Evolutionary conservation across 208 protist species (phyloP).

Genomic region (Porcisia deanei): DNA sequence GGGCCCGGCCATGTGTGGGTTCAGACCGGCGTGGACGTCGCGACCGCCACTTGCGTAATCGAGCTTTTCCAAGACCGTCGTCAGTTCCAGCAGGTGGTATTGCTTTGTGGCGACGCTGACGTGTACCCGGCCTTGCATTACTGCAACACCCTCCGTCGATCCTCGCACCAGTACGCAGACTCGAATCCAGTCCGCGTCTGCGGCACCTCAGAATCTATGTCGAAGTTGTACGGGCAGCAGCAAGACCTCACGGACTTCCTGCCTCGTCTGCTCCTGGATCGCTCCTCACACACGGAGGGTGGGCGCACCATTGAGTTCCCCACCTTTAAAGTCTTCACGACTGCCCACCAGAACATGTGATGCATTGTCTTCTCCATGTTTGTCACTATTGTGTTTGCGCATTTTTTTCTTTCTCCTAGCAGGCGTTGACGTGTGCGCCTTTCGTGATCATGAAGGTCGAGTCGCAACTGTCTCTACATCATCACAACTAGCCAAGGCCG

Average conservation of each 20-base stretch:
- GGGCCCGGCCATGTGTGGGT: constrained; percentile 83
- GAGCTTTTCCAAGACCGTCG: constrained; percentile 65
- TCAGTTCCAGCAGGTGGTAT: constrained; percentile 79
- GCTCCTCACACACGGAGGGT: constrained; percentile 58
- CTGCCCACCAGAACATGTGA: not conserved
- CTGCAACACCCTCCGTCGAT: constrained; percentile 72
- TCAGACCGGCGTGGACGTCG: constrained; percentile 85
- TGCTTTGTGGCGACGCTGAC: constrained; percentile 84
- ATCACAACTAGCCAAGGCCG: not conserved
- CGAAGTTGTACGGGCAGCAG: constrained; percentile 75
- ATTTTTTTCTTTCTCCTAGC: not conserved
- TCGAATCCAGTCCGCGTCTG: constrained; percentile 76
- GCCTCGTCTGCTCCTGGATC: constrained; percentile 76
- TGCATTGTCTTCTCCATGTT: not conserved
- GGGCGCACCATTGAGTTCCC: constrained; percentile 57
- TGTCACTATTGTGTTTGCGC: constrained; percentile 6
- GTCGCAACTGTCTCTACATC: not conserved
- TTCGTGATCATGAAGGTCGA: not conserved
- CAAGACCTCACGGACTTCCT: constrained; percentile 87
- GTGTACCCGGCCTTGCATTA: constrained; percentile 78
- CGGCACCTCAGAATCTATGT: constrained; percentile 70
- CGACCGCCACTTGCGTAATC: constrained; percentile 75
- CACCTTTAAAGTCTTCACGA: constrained; percentile 41
- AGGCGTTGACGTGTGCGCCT: not conserved
- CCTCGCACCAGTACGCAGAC: constrained; percentile 27